Base-by-base conservation (phyloP, 78 protist species). In the Speleostelium caveatum region DNA sequence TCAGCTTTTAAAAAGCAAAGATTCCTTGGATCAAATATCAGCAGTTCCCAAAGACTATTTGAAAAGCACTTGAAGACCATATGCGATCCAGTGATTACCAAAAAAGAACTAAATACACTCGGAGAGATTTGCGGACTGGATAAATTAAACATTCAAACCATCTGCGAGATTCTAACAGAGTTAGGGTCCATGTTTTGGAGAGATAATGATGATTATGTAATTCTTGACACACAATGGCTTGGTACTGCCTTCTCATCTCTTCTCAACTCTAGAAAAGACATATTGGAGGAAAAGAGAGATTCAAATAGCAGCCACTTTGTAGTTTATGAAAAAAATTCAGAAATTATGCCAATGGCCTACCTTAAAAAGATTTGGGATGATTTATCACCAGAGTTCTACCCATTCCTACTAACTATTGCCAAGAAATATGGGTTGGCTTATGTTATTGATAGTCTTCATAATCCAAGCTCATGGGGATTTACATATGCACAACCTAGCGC, bases 71-170 rank as follows among this genome's bases (percentile, higher is more conserved):
- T 83, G 12, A 83, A 83, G 45, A 83, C 91, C 7, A 35, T 83
- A 14, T 72, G 38, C 22, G 38, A 77, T 21, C 91, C 91, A 36
- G 67, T 69, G 53, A 71, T 83, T 4, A 42, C 72, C 10, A 83
- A 83, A 61, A 61, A 66, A 28, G 89, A 80, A 17, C 24, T 80
- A 3, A 19, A 51, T 16, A 24, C 75, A 38, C 66, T 80, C 39
- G 89, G 89, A 28, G 77, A 80, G 22, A 80, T 80, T 75, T 80
- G 89, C 41, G 74, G 74, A 33, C 45, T 80, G 19, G 89, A 80
- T 68, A 80, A 80, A 41, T 21, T 56, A 10, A 67, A 38, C 24
- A 80, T 77, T 1, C 66, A 80, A 41, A 53, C 2, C 17, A 28
- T 63, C 26, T 80, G 89, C 58, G 89, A 66, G 19, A 26, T 67